Conservation (phyloP, 768 basidiomycete genomes). For the Leccinum arenicola region DNA sequence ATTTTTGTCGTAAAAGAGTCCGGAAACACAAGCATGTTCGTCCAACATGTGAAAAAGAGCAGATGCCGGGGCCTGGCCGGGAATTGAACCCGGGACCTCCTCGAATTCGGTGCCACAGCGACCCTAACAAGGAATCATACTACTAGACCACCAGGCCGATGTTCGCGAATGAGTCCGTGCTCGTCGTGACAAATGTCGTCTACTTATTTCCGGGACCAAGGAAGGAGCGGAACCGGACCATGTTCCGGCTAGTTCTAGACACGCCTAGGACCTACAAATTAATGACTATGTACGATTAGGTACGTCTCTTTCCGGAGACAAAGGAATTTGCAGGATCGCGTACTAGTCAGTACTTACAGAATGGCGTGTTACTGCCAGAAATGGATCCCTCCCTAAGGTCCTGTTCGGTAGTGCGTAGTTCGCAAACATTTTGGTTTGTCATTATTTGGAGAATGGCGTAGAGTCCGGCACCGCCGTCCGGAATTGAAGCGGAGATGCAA, state of each 20-base stretch:
- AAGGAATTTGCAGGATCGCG: neutral
- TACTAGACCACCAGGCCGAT: slow-evolving; percentile 59
- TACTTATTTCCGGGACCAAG: neutral
- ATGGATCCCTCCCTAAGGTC: neutral
- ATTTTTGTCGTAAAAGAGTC: slow-evolving; percentile 6
- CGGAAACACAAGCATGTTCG: slow-evolving; percentile 1
- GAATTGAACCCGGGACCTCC: slow-evolving; percentile 90
- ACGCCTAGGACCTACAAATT: neutral
- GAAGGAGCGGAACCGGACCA: neutral
- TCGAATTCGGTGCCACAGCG: slow-evolving; percentile 31
- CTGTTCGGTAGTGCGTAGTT: too few relatives aligned
- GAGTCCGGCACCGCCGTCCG: too few relatives aligned
- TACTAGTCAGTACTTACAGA: neutral
- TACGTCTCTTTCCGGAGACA: neutral
- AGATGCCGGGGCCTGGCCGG: slow-evolving; percentile 57
- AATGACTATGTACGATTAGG: neutral
- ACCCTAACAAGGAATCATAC: slow-evolving; percentile 66
- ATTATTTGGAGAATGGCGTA: too few relatives aligned
- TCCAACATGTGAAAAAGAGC: neutral
- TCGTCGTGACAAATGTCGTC: neutral
- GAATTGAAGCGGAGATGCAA: too few relatives aligned
- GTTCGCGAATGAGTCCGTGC: neutral
- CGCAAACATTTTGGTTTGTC: too few relatives aligned
- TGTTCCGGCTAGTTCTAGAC: neutral
- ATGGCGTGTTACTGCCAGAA: slow-evolving; percentile 11